These are phyloP conservation scores for Nannochloris sp. DNA, from an alignment of 139 green algal species.

Conservation along the genomic window DNA sequence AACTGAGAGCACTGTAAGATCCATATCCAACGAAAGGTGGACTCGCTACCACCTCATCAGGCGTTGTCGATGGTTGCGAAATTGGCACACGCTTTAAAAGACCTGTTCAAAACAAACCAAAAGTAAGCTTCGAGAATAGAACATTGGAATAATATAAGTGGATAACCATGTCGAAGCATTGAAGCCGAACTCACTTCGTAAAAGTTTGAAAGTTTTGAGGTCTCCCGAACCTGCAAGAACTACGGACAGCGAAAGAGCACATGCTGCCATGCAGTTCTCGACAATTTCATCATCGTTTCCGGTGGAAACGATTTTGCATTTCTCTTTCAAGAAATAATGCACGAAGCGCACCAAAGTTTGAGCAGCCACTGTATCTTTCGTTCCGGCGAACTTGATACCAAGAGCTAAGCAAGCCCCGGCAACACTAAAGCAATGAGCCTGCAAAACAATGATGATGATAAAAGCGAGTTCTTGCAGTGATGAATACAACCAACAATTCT, in stretches of 20 bases:
- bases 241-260: conserved; percentile 62
- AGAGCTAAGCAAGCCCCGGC: conserved; percentile 81
- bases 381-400: conserved; percentile 81
- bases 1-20: conserved; percentile 72
- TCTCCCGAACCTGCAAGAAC: conserved; percentile 94
- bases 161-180: not conserved
- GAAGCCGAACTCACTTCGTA: conserved; percentile 48
- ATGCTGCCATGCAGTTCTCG: conserved; percentile 46
- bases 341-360: not conserved
- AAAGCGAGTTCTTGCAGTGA: not conserved
- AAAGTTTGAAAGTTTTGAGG: conserved; percentile 73
- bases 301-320: conserved; percentile 1
- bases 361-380: conserved; percentile 27
- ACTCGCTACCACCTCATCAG: not conserved
- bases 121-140: not conserved
- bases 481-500: no score
- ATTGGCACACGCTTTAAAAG: not conserved
- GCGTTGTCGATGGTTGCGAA: conserved; percentile 42
- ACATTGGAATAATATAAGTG: not conserved
- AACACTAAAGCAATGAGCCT: conserved; percentile 46
- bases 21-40: conserved; percentile 55
- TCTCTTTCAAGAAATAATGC: not conserved
- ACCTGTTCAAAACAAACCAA: not conserved
- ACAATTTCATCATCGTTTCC: conserved; percentile 28
- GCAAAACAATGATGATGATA: not conserved